Base-by-base conservation (phyloP, 176 grass and related monocot genomes). In the Stipa capillata region DNA sequence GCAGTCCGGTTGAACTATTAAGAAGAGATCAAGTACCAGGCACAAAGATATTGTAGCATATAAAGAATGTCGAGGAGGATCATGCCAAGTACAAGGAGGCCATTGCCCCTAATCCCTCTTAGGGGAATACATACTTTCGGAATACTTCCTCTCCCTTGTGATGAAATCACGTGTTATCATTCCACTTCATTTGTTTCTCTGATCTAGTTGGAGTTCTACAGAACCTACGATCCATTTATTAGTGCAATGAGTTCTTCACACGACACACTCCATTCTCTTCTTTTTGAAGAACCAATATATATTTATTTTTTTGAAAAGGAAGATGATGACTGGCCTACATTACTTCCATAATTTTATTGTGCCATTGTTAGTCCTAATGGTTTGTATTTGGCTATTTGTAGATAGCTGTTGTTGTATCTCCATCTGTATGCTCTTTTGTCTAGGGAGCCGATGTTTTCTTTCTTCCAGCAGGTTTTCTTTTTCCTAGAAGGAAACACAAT, bases 221-320 rank as follows among this genome's bases (percentile, higher is more conserved):
- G 89, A 52, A 76, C 87, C 60, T 97, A 94, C 31, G 91, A 89
- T 81, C 94, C 94, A 73, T 94, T 97, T 90, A 58, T 97, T 77
- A 92, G 64, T 63, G 87, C 94, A 29, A 89, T 97, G 36, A 92
- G 94, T 36, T 35, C 74, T 73, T 85, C 34, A 65, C 70, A 63
- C 52, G 31, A 31, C 24, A 28, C 25, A 6, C 61, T 61, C 40
- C 39, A 36, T 36, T 63, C 60, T 17, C 31, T 51, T 63, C 49
- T 21, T 27, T 35, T 41, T 55, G 53, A 58, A 29, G 16, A 10
- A 28, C 13, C 50, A 32, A 21, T 44, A 64, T 51, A 5, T 62
- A 2, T 51, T 4, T 18, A 20, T 1, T 69, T 25, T 36, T 35
- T 17, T 34, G n/a, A n/a, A n/a, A n/a, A n/a, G n/a, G n/a, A n/a